Conservation (phyloP, 2,329 filamentous ascomycete species). For the Acrocalymma vagum region DNA sequence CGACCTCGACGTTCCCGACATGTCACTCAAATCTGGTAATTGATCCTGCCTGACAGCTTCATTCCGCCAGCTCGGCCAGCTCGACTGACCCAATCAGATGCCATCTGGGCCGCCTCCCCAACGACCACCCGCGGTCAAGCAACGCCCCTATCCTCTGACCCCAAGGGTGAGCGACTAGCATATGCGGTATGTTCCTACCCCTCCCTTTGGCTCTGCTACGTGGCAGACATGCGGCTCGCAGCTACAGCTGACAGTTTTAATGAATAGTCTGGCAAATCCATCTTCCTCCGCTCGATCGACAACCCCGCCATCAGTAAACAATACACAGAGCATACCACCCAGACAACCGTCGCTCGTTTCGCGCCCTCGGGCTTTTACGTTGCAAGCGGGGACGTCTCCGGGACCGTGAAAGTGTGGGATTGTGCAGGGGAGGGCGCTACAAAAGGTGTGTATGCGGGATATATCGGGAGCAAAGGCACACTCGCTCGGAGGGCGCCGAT, state of each 20-base stretch:
- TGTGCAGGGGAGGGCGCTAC: conserved; percentile 84
- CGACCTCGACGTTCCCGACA: not conserved
- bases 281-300: conserved; percentile 96
- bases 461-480: too few species aligned
- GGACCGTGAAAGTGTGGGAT: conserved; percentile 92
- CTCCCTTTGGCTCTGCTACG: too few species aligned
- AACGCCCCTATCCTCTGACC: conserved; percentile 86
- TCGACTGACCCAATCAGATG: conserved; percentile 54
- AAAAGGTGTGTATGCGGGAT: conserved; percentile 70
- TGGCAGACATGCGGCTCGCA: too few species aligned
- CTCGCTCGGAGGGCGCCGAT: not conserved
- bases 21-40: conserved; percentile 17
- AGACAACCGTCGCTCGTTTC: conserved; percentile 93
- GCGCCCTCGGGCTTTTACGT: conserved; percentile 94
- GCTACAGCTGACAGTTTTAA: conserved; percentile 12
- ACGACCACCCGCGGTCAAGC: conserved; percentile 85
- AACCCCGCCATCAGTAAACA: conserved; percentile 84
- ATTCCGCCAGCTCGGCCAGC: not conserved
- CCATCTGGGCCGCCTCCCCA: conserved; percentile 86
- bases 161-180: conserved; percentile 89
- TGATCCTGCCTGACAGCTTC: not conserved
- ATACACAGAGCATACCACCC: conserved; percentile 88
- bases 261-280: conserved; percentile 86
- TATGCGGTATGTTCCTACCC: conserved; percentile 77
- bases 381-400: conserved; percentile 87